These are phyloP conservation scores for Suillus americanus DNA, from an alignment of 768 basidiomycete species.

Conservation along the genomic window DNA sequence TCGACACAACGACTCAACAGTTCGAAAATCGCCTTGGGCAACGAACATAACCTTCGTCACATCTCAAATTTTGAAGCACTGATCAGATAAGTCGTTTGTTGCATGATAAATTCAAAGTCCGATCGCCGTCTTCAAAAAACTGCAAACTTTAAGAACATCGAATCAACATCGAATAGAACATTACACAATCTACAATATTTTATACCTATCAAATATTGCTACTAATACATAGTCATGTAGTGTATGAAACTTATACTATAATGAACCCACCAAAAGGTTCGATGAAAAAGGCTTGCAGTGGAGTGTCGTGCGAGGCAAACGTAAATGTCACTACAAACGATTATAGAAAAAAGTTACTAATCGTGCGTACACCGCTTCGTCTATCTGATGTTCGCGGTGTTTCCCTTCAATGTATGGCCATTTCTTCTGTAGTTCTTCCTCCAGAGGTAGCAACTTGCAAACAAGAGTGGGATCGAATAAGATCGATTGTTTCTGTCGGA, in stretches of 20 bases:
- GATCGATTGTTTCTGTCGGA: slow-evolving; percentile 38
- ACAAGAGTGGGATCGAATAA: slow-evolving; percentile 46
- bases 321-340: too few species aligned
- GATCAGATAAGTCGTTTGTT: too few species aligned
- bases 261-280: background rate
- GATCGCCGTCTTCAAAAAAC: too few species aligned
- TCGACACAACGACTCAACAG: too few species aligned
- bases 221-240: background rate
- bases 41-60: too few species aligned
- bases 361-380: slow-evolving; percentile 10
- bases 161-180: slow-evolving; percentile 2
- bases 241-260: background rate
- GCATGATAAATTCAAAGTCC: too few species aligned
- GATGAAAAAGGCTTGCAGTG: background rate
- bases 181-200: background rate
- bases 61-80: too few species aligned
- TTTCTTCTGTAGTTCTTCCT: slow-evolving; percentile 44
- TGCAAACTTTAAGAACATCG: too few species aligned
- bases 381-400: slow-evolving; percentile 12
- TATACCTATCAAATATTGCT: background rate
- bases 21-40: too few species aligned
- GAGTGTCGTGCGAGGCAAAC: background rate
- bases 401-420: slow-evolving; percentile 44
- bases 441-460: slow-evolving; percentile 45
- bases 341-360: background rate